phyloP scores from a whole-genome alignment of 768 basidiomycete species.

The Leccinellum albellum region DNA sequence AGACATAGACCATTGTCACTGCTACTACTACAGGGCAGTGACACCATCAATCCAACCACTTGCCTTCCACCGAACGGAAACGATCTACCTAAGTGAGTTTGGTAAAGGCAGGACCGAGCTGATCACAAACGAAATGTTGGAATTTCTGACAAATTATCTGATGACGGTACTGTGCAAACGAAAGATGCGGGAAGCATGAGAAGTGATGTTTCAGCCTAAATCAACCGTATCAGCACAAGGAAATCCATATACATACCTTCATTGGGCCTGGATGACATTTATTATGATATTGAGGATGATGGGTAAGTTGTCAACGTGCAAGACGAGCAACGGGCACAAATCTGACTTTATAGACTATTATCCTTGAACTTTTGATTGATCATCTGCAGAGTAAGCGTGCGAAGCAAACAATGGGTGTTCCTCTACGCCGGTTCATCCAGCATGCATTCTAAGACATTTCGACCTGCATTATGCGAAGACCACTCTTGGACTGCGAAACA shows the following conservation, averaged over 20 bases:
- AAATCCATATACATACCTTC: neutral
- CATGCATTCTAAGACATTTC: neutral
- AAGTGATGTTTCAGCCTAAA: too few species aligned
- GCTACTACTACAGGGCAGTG: too few species aligned
- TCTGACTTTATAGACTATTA: too few species aligned
- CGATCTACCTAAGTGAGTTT: neutral
- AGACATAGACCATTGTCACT: too few species aligned
- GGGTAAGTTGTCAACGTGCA: too few species aligned
- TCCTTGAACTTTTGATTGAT: too few species aligned
- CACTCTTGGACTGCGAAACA: neutral
- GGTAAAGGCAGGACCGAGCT: neutral
- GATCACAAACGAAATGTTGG: neutral
- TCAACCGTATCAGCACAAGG: too few species aligned
- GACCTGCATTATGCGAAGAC: neutral
- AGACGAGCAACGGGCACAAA: neutral
- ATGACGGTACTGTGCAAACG: too few species aligned
- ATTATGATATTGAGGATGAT: neutral
- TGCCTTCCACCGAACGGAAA: neutral
- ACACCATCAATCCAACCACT: too few species aligned
- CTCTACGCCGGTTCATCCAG: neutral
- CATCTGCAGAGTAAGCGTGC: neutral
- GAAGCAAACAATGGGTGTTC: neutral
- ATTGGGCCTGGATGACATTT: too few species aligned
- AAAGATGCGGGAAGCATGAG: too few species aligned
- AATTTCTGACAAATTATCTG: neutral